Evolutionary conservation across 192 early-diverging fungal species (phyloP).

Genomic region (Oehlia diaphana): DNA sequence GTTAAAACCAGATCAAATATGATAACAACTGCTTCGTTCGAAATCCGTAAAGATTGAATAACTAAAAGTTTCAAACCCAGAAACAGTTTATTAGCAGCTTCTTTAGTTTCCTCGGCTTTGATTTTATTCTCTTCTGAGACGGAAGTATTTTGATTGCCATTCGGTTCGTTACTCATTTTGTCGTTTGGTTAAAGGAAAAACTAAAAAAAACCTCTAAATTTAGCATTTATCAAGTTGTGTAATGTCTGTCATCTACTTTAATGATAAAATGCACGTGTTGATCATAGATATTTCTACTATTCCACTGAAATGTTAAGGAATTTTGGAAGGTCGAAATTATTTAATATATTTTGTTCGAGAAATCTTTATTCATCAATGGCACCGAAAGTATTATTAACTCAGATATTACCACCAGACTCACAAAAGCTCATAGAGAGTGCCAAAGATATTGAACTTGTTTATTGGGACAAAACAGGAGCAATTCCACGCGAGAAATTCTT

Average conservation of each 20-base stretch:
- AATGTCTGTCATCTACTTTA: no score
- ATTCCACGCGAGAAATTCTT: constrained; percentile 57
- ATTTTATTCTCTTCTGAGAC: constrained; percentile 32
- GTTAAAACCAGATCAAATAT: not conserved
- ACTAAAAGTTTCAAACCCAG: constrained; percentile 32
- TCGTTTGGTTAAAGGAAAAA: not conserved
- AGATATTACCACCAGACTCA: constrained; percentile 46
- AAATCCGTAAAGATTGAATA: not conserved
- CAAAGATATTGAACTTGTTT: constrained; percentile 49
- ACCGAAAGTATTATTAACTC: constrained; percentile 47
- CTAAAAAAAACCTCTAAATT: not conserved
- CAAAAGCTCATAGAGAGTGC: constrained; percentile 51
- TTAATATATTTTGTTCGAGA: not conserved
- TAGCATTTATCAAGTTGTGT: not conserved
- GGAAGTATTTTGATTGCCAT: not conserved
- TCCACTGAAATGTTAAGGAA: not conserved
- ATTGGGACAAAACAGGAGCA: constrained; percentile 51
- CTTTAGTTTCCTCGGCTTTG: constrained; percentile 55
- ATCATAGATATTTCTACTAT: no score
- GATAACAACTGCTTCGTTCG: not conserved
- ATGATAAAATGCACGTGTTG: no score
- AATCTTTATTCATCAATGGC: not conserved
- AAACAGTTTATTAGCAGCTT: constrained; percentile 65
- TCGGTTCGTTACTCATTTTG: constrained; percentile 4
- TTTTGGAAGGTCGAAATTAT: not conserved